Conservation (phyloP, 306 rosid genomes). For the Fagus sylvatica region DNA sequence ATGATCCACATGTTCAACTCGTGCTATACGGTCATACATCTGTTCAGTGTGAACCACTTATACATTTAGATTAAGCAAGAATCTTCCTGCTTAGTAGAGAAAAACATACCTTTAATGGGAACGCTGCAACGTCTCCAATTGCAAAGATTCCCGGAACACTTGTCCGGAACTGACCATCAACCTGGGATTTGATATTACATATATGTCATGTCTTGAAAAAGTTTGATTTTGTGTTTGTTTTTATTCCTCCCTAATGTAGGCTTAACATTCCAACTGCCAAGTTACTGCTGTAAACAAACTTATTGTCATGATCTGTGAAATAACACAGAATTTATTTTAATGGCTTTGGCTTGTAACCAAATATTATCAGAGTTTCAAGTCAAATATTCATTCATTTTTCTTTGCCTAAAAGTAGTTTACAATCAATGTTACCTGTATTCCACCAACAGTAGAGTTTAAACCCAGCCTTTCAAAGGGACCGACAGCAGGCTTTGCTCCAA, state of each 20-base stretch:
- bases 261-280: not conserved
- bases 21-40: slow-evolving; percentile 74
- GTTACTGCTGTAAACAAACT: not conserved
- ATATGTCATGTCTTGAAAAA: slow-evolving; percentile 13
- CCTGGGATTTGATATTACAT: slow-evolving; percentile 44
- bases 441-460: slow-evolving; percentile 69
- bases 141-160: slow-evolving; percentile 80
- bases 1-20: slow-evolving; percentile 97
- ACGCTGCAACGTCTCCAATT: slow-evolving; percentile 86
- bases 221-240: not conserved
- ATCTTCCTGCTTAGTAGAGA: slow-evolving; percentile 12
- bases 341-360: not conserved
- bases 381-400: not conserved
- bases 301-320: not conserved
- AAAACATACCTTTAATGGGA: slow-evolving; percentile 72
- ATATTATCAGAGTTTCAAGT: not conserved
- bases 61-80: slow-evolving; percentile 23
- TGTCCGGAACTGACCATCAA: slow-evolving; percentile 87
- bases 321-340: not conserved
- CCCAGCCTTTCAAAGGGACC: slow-evolving; percentile 75
- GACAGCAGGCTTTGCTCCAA: slow-evolving; percentile 89
- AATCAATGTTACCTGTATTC: slow-evolving; percentile 61
- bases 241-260: not conserved
- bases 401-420: slow-evolving; percentile 4
- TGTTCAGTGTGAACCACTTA: slow-evolving; percentile 35